These are phyloP conservation scores for Malassezia sp. DNA, from an alignment of 1,284 basidiomycete species.

Conservation along the genomic window DNA sequence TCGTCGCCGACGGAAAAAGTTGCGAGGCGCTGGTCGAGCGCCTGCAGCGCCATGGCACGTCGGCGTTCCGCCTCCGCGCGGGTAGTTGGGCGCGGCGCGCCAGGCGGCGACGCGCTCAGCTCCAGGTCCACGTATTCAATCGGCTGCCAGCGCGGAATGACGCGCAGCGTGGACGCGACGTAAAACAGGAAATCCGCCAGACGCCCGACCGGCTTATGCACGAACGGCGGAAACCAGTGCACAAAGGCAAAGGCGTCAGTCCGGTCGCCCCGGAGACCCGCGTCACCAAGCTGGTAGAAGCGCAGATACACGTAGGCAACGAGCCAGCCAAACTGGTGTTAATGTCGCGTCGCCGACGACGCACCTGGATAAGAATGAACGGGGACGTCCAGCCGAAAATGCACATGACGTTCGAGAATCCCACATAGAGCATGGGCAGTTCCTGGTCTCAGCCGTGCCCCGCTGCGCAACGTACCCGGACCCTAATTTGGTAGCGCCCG, in stretches of 20 bases:
- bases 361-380: constrained; percentile 88
- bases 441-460: no score
- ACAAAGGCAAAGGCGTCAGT: constrained; percentile 94
- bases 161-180: constrained; percentile 55
- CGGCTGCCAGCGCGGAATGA: constrained; percentile 58
- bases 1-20: no score
- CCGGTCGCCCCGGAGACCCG: constrained; percentile 61
- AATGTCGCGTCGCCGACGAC: no score
- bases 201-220: constrained; percentile 55
- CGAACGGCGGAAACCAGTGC: constrained; percentile 87
- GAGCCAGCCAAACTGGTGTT: constrained; percentile 92
- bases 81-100: constrained; percentile 5
- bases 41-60: constrained; percentile 84
- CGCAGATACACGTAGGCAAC: constrained; percentile 86
- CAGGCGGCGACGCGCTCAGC: constrained; percentile 57
- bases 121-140: constrained; percentile 24
- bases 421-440: constrained; percentile 84
- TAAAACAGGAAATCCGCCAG: constrained; percentile 61
- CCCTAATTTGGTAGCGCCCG: constrained; percentile 37
- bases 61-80: constrained; percentile 32
- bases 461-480: no score
- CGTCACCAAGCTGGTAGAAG: constrained; percentile 78
- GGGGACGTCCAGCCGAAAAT: constrained; percentile 80
- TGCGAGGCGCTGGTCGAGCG: constrained; percentile 82
- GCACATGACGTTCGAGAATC: constrained; percentile 76